Conservation (phyloP, 805 yeast species). For the Metschnikowia cerradonensis region DNA sequence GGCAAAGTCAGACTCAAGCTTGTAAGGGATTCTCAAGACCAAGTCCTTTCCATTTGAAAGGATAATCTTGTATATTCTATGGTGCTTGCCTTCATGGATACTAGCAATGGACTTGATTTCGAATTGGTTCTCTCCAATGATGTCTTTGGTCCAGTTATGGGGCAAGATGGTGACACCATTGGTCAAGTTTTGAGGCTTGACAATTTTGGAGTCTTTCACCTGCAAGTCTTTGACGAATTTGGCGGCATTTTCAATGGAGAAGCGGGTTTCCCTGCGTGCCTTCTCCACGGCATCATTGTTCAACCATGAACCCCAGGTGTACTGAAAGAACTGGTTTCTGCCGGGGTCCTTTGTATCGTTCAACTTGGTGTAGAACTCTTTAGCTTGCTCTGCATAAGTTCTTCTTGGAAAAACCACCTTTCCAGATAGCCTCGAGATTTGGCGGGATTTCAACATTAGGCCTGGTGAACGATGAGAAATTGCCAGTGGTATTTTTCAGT, state of each 20-base stretch:
- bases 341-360: constrained; percentile 62
- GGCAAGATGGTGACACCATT: constrained; percentile 43
- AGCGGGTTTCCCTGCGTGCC: constrained; percentile 70
- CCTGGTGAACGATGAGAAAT: not conserved
- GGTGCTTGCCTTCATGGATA: constrained; percentile 92
- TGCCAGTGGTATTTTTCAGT: not conserved
- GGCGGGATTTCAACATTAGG: constrained; percentile 2
- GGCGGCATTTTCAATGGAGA: constrained; percentile 75
- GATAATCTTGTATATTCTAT: constrained; percentile 74
- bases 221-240: constrained; percentile 47
- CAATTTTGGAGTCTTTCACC: constrained; percentile 23
- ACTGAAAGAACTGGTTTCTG: constrained; percentile 72
- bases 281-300: constrained; percentile 72
- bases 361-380: constrained; percentile 49
- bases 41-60: constrained; percentile 59
- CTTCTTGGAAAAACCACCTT: not conserved
- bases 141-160: constrained; percentile 42
- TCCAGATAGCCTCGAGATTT: not conserved
- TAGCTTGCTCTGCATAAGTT: constrained; percentile 21
- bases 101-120: constrained; percentile 68
- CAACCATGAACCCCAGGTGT: constrained; percentile 95
- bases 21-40: constrained; percentile 83
- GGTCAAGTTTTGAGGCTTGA: constrained; percentile 36
- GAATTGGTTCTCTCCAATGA: constrained; percentile 43
- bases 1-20: constrained; percentile 60